Evolutionary conservation across 305 asterid species (phyloP).

Genomic region (Rubia tinctorum): DNA sequence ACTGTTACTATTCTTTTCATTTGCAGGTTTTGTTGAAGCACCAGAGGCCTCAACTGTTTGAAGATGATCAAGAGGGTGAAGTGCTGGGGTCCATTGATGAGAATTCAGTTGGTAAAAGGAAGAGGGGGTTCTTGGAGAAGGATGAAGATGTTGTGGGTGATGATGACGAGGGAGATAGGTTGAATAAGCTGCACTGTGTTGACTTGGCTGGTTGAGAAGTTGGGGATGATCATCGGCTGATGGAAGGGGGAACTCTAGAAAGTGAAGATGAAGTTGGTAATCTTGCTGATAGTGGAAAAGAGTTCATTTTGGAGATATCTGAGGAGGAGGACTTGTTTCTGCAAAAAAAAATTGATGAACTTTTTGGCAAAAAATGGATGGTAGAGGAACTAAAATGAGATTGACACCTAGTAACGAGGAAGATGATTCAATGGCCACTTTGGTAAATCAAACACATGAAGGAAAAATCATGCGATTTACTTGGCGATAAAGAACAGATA

Average conservation of each 20-base stretch:
- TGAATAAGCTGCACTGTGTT: not conserved
- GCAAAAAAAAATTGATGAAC: not conserved
- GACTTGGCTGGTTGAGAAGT: not conserved
- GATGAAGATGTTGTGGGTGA: not conserved
- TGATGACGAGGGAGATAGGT: not conserved
- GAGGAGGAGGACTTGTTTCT: not conserved
- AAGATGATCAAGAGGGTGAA: no score
- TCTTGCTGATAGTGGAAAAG: no score
- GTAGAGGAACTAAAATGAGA: not conserved
- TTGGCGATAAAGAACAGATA: not conserved
- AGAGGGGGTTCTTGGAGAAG: not conserved
- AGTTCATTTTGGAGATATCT: not conserved
- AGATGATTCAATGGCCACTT: not conserved
- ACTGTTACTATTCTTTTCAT: not conserved
- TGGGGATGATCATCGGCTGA: no score
- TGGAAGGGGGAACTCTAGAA: no score
- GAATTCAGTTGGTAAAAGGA: not conserved
- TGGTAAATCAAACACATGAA: not conserved
- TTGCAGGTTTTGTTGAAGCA: not conserved
- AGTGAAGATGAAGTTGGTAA: no score
- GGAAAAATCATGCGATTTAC: no score
- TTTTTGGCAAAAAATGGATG: not conserved
- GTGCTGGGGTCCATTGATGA: no score
- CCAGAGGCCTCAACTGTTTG: not conserved
- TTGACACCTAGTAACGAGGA: not conserved